These are phyloP conservation scores for Voacanga thouarsii DNA, from an alignment of 257 asterid species.

Conservation along the genomic window DNA sequence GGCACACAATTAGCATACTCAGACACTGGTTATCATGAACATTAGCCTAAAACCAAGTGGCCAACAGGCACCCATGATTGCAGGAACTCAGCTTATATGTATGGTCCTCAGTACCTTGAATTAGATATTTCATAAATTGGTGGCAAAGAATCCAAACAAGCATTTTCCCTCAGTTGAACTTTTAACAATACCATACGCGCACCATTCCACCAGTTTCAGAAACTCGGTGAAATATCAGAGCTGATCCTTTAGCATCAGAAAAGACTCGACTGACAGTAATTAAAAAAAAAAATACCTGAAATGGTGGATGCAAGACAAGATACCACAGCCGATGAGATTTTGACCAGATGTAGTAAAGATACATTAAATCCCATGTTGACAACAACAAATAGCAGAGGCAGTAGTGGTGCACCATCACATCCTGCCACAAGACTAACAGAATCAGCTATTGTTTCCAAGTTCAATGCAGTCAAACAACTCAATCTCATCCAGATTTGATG, in stretches of 20 bases:
- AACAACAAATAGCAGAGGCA: slow-evolving; percentile 73
- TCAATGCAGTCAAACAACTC: background rate
- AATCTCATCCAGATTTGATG: background rate
- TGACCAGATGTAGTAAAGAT: slow-evolving; percentile 80
- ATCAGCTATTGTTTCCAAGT: background rate
- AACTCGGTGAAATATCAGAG: background rate
- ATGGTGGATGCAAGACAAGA: slow-evolving; percentile 95
- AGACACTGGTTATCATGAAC: background rate
- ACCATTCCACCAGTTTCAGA: background rate
- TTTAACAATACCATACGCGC: background rate
- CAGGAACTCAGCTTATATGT: background rate
- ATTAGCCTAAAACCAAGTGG: background rate
- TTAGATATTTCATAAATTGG: background rate
- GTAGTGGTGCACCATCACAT: slow-evolving; percentile 87
- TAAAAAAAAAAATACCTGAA: slow-evolving; percentile 62
- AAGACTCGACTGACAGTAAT: background rate
- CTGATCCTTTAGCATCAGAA: background rate
- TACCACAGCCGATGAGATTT: slow-evolving; percentile 93
- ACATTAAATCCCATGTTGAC: slow-evolving; percentile 90
- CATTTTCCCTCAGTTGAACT: background rate
- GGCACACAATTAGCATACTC: background rate
- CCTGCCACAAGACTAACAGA: slow-evolving; percentile 34
- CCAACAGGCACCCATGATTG: background rate
- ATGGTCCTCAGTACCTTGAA: background rate
- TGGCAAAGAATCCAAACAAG: background rate